Conservation (phyloP, 176 grass and related monocot genomes). For the Thinopyrum elongatum region DNA sequence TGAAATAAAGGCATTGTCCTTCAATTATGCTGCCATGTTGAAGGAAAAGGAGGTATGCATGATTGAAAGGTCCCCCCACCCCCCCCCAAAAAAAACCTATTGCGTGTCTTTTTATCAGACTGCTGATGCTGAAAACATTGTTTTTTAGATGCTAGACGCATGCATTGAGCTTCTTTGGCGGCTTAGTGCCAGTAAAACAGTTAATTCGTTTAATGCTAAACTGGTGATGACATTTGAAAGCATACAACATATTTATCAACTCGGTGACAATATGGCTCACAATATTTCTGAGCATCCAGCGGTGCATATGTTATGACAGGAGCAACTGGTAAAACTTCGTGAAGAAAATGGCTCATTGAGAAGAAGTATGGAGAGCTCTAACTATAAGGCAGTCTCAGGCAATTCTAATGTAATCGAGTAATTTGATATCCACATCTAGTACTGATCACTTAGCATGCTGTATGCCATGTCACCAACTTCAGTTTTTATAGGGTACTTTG, state of each 20-base stretch:
- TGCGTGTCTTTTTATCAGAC: background rate
- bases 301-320: slow-evolving; percentile 41
- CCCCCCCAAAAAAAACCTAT: background rate
- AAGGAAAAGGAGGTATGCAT: slow-evolving; percentile 93
- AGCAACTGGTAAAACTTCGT: slow-evolving; percentile 77
- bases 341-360: slow-evolving; percentile 75
- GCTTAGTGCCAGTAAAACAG: background rate
- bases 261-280: background rate
- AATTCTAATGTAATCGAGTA: slow-evolving; percentile 49
- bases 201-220: background rate
- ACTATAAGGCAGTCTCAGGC: slow-evolving; percentile 38
- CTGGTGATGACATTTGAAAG: background rate
- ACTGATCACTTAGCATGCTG: slow-evolving; percentile 11
- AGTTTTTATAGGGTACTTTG: slow-evolving; percentile 35
- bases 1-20: slow-evolving; percentile 88
- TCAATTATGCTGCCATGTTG: slow-evolving; percentile 92
- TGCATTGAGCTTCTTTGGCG: background rate
- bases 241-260: background rate
- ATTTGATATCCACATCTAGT: slow-evolving; percentile 19
- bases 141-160: background rate
- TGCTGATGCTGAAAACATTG: background rate
- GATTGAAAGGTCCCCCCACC: background rate
- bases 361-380: slow-evolving; percentile 62
- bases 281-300: slow-evolving; percentile 21
- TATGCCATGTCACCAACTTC: slow-evolving; percentile 10